A percentile compares a stretch with the other conserved stretches of the same genome.
Evolutionary conservation across 1,284 basidiomycete species (phyloP).

Genomic region (Anthracocystis walkeri): DNA sequence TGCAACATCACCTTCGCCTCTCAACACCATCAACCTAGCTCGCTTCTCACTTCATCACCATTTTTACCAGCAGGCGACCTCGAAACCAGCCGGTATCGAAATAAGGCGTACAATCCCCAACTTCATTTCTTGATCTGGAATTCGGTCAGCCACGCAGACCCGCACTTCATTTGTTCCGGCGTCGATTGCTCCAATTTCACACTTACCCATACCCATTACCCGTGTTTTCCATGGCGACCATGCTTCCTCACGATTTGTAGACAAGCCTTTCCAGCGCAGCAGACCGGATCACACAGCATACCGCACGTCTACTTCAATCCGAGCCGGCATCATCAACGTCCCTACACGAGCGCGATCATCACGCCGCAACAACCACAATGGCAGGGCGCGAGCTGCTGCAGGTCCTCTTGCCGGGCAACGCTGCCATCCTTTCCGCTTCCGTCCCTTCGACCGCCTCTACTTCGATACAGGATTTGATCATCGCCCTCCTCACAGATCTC

Average conservation of each 20-base stretch:
- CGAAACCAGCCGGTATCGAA: background rate
- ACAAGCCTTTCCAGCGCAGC: background rate
- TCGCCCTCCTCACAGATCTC: conserved; percentile 47
- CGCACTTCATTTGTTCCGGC: conserved; percentile 1
- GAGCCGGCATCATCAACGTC: background rate
- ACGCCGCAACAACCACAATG: conserved; percentile 15
- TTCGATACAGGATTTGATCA: conserved; percentile 45
- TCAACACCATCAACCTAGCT: conserved; percentile 3
- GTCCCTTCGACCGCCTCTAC: conserved; percentile 36
- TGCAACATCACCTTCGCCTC: background rate
- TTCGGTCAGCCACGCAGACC: background rate
- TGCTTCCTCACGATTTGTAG: background rate
- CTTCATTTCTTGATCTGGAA: background rate
- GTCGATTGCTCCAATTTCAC: too few species aligned
- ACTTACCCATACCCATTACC: background rate
- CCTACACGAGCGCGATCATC: background rate
- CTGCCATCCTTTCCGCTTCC: conserved; percentile 49
- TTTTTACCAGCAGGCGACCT: background rate
- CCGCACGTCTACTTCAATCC: background rate
- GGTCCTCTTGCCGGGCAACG: conserved; percentile 56
- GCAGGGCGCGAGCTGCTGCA: conserved; percentile 50
- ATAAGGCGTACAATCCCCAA: too few species aligned
- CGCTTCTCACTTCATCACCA: background rate
- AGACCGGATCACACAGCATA: too few species aligned
- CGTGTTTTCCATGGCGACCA: background rate